Base-by-base conservation (phyloP, 2,329 filamentous ascomycete genomes). In the Fusarium marasasianum region DNA sequence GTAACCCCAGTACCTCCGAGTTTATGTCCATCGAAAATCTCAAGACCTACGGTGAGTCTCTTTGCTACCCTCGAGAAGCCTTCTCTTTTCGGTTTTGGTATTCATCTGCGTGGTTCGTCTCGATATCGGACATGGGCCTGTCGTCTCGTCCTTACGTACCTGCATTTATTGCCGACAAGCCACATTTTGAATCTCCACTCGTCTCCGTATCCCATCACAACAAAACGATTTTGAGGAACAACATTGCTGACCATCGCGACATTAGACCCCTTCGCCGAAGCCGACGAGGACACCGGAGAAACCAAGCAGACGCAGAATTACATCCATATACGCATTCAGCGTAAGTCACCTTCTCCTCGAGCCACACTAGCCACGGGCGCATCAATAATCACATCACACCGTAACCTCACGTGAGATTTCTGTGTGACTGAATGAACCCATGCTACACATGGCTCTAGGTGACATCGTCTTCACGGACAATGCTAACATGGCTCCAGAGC, bases 1-100 rank as follows among this genome's bases (percentile, higher is more conserved):
- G 84, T 83, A 79, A 85, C 86, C 88, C 87, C 86, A 81, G 83
- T 82, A 89, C 91, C 91, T 90, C 88, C 91, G 92, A 93, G 92
- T 95, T 94, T 95, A 96, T 96, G 94, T 96, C 94, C 91, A 96
- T 96, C 93, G 93, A 96, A 95, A 97, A 97, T 91, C 93, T 97
- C 88, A 96, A 96, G 91, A 92, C 92, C 90, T 94, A 94, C 92
- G 94, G 94, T 96, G 87, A 83, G 93, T 89, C 63, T 44, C 22
- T 29, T 51, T 45, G 31, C 37, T 48, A 40, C 37, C 13, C 24
- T 31, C 8, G 17, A 17, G 14, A n/a, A 33, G 24, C 10, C 17
- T 12, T 20, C 17, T 29, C 11, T 20, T 24, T 9, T 17, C 29
- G 26, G n/a, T 5, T 18, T 22, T 22, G 11, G 12, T 8, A 31